These are phyloP conservation scores for Plantago major DNA, from an alignment of 257 asterid genomes.

Conservation along the genomic window DNA sequence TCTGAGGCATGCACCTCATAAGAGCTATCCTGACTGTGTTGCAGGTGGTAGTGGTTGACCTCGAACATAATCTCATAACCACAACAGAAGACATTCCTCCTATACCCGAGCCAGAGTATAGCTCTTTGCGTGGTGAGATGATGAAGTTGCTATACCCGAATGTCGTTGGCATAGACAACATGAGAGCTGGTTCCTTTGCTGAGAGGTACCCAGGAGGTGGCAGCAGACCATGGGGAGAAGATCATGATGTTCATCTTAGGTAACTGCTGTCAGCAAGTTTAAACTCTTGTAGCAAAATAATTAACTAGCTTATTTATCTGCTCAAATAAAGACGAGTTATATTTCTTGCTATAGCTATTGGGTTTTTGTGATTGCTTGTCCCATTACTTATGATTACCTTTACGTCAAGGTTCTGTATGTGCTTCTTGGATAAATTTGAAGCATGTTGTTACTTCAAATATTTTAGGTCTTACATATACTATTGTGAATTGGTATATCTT, in stretches of 20 bases:
- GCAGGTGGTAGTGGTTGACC: conserved; percentile 96
- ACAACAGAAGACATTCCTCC: conserved; percentile 94
- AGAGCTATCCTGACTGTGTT: conserved; percentile 21
- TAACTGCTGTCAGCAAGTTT: conserved; percentile 33
- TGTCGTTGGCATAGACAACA: conserved; percentile 82
- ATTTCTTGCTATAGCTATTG: too few species aligned
- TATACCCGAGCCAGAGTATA: conserved; percentile 88
- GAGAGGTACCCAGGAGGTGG: conserved; percentile 50
- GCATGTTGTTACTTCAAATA: too few species aligned
- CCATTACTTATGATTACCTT: too few species aligned
- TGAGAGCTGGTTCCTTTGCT: conserved; percentile 49
- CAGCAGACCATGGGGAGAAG: conserved; percentile 78
- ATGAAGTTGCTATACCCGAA: conserved; percentile 68
- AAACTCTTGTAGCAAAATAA: conserved; percentile 11
- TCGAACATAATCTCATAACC: conserved; percentile 79
- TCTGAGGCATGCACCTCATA: conserved; percentile 5
- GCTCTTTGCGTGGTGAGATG: conserved; percentile 71
- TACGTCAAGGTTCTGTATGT: too few species aligned
- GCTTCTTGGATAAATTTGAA: too few species aligned
- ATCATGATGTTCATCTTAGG: conserved; percentile 81
- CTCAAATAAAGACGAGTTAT: too few species aligned
- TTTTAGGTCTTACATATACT: too few species aligned
- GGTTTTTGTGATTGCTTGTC: too few species aligned
- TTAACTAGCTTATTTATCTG: conserved; percentile 16
- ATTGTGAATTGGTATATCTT: too few species aligned